Evolutionary conservation across 2,329 filamentous ascomycete genomes (phyloP).

Genomic region (Aspergillus pseudotamarii): DNA sequence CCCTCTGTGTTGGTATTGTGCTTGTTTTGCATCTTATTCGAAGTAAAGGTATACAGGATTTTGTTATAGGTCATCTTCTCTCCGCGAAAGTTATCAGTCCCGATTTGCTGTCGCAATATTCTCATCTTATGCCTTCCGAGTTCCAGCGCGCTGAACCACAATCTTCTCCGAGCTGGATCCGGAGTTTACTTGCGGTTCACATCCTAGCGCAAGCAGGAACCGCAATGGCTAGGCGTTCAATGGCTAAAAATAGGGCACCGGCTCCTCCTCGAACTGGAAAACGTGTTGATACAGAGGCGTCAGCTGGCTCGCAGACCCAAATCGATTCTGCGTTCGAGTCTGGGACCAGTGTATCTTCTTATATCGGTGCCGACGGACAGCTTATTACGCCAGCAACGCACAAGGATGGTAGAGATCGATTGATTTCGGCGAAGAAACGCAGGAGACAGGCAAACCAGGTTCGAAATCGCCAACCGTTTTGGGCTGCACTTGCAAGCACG

Average conservation of each 20-base stretch:
- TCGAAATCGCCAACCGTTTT: constrained; percentile 85
- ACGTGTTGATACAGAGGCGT: constrained; percentile 49
- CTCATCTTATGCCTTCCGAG: constrained; percentile 47
- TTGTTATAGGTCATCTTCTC: constrained; percentile 50
- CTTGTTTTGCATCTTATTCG: constrained; percentile 49
- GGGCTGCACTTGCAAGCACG: constrained; percentile 91
- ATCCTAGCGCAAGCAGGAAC: constrained; percentile 53
- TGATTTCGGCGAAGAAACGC: constrained; percentile 74
- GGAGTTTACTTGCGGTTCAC: constrained; percentile 52
- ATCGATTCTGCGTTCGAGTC: constrained; percentile 48
- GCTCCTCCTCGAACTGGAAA: constrained; percentile 45
- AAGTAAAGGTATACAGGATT: constrained; percentile 52
- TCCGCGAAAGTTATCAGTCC: constrained; percentile 48
- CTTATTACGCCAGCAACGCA: constrained; percentile 55
- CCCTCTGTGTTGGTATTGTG: constrained; percentile 49
- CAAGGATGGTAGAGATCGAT: constrained; percentile 59
- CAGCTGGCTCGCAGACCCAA: constrained; percentile 46
- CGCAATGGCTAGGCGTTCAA: constrained; percentile 50
- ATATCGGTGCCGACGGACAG: constrained; percentile 46
- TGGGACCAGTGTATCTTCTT: constrained; percentile 44
- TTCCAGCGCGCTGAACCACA: constrained; percentile 46
- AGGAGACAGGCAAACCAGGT: constrained; percentile 90
- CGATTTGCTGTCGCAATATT: constrained; percentile 46
- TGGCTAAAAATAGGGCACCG: constrained; percentile 49
- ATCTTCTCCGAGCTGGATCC: constrained; percentile 48